Percentiles rank a stretch among this genome's conserved stretches.
These are phyloP conservation scores for Barbarea vulgaris DNA, from an alignment of 345 rosid species.

Conservation along the genomic window DNA sequence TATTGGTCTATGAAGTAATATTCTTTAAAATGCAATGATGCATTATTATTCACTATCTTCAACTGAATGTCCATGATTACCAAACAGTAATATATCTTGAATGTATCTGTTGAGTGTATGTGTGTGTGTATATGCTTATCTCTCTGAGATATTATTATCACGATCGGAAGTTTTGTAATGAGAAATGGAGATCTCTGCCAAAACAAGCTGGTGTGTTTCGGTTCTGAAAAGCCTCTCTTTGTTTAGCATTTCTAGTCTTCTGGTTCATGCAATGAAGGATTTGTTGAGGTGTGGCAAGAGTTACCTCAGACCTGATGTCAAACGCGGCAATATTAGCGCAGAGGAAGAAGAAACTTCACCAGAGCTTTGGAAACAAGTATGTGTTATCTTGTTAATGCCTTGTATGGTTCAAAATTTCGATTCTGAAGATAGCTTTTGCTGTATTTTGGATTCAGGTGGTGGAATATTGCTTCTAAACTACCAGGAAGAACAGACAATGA, in stretches of 20 bases:
- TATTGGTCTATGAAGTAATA: neutral
- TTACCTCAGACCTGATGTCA: constrained; percentile 44
- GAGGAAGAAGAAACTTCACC: constrained; percentile 47
- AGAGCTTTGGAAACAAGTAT: constrained; percentile 39
- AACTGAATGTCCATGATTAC: neutral
- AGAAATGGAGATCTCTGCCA: no score
- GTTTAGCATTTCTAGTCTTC: neutral
- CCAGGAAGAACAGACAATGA: constrained; percentile 58
- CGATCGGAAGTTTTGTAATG: neutral
- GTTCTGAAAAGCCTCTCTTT: no score
- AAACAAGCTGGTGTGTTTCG: no score
- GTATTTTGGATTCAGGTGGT: constrained; percentile 46
- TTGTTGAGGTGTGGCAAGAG: constrained; percentile 47
- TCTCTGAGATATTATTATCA: no score
- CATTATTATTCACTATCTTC: neutral
- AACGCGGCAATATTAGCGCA: constrained; percentile 40
- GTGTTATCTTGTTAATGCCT: neutral
- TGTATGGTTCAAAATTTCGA: constrained; percentile 17
- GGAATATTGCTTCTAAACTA: constrained; percentile 50
- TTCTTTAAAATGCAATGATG: neutral
- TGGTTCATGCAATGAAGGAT: constrained; percentile 38
- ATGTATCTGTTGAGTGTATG: neutral
- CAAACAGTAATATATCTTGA: neutral
- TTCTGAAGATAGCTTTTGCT: neutral
- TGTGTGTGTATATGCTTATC: neutral